phyloP scores from a whole-genome alignment of 495 filamentous ascomycete genomes.

The Lichina pygmaea region DNA sequence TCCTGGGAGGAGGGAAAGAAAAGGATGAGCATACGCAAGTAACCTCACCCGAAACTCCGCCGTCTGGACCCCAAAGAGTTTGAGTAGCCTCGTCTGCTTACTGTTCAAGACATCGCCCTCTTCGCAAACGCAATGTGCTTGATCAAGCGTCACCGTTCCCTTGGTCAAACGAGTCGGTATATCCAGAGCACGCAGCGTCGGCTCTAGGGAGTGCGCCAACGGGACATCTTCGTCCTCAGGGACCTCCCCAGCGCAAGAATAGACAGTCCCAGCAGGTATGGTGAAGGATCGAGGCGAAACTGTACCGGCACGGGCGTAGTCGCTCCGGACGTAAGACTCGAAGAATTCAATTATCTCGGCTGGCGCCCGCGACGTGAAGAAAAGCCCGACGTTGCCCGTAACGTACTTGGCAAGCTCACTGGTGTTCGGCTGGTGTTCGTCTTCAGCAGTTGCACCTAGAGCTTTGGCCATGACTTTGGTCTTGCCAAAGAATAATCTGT shows the following conservation, averaged over 20 bases:
- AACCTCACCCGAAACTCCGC: constrained; percentile 67
- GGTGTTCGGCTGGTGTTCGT: constrained; percentile 49
- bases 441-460: constrained; percentile 45
- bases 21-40: constrained; percentile 25
- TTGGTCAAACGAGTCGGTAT: constrained; percentile 69
- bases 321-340: constrained; percentile 31
- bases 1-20: background rate
- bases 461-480: constrained; percentile 95
- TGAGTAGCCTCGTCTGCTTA: constrained; percentile 72
- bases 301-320: constrained; percentile 76
- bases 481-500: constrained; percentile 87
- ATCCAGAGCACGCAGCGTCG: constrained; percentile 58
- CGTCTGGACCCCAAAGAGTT: constrained; percentile 72
- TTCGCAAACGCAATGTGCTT: constrained; percentile 45
- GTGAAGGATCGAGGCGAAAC: constrained; percentile 42
- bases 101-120: constrained; percentile 64
- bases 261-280: constrained; percentile 53
- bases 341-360: constrained; percentile 40
- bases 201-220: constrained; percentile 65
- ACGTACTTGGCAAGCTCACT: constrained; percentile 20
- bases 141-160: constrained; percentile 65
- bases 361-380: constrained; percentile 59
- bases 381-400: constrained; percentile 56
- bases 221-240: constrained; percentile 59
- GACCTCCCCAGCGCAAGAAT: constrained; percentile 50